Evolutionary conservation across 2,329 filamentous ascomycete species (phyloP).

Genomic region (Xylariaceae sp.): DNA sequence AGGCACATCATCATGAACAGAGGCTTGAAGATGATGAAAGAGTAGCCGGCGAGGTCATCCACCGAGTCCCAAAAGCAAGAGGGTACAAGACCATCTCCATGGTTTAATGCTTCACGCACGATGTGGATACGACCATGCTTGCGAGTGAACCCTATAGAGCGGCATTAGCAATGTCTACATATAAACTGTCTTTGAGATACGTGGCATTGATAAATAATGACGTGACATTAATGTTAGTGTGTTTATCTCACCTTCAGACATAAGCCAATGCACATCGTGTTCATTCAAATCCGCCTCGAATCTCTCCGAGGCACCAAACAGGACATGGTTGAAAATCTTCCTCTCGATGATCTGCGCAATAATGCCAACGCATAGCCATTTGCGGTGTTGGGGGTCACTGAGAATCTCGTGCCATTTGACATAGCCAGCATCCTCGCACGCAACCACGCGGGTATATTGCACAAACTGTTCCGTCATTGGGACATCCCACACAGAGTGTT

Average conservation of each 20-base stretch:
- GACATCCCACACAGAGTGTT: conserved; percentile 22
- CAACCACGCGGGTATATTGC: conserved; percentile 31
- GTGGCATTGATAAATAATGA: background rate
- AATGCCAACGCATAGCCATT: conserved; percentile 34
- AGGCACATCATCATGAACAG: conserved; percentile 30
- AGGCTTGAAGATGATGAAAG: conserved; percentile 34
- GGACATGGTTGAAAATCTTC: conserved; percentile 35
- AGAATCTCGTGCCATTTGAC: conserved; percentile 36
- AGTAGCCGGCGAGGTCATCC: conserved; percentile 32
- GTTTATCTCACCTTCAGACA: conserved; percentile 31
- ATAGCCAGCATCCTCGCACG: conserved; percentile 31
- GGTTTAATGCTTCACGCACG: conserved; percentile 25
- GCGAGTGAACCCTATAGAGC: conserved; percentile 32
- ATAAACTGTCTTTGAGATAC: background rate
- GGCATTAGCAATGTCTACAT: background rate
- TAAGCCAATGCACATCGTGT: conserved; percentile 29
- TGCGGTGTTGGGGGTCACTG: conserved; percentile 25
- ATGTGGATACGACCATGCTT: conserved; percentile 31
- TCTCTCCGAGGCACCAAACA: conserved; percentile 36
- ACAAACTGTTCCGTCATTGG: conserved; percentile 30
- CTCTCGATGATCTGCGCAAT: conserved; percentile 36
- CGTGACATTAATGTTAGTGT: background rate
- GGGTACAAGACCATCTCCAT: conserved; percentile 21
- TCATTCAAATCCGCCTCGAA: conserved; percentile 27
- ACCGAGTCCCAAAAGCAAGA: conserved; percentile 35